Evolutionary conservation across 129 eudicot species (phyloP).

Genomic region (Chrysanthemum seticuspe): DNA sequence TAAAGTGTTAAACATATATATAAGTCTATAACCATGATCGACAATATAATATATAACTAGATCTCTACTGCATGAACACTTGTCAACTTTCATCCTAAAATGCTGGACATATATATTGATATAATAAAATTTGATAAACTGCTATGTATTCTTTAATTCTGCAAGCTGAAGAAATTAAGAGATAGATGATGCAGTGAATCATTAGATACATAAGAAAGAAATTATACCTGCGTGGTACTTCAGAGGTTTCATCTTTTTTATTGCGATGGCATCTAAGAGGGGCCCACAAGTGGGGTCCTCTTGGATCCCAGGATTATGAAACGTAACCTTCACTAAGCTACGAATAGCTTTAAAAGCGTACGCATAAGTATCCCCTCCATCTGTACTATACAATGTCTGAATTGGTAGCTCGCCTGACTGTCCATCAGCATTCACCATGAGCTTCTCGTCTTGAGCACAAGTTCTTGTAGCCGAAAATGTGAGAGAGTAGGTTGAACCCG

Average conservation of each 20-base stretch:
- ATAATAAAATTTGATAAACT: too few species aligned
- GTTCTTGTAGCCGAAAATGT: conserved; percentile 58
- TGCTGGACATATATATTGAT: too few species aligned
- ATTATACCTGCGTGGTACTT: conserved; percentile 36
- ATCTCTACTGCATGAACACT: too few species aligned
- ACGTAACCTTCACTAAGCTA: conserved; percentile 40
- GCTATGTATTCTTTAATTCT: too few species aligned
- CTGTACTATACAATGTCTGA: conserved; percentile 54
- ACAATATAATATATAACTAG: too few species aligned
- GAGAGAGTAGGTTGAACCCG: conserved; percentile 37
- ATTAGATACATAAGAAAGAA: too few species aligned
- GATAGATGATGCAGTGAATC: too few species aligned
- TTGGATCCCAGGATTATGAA: conserved; percentile 62
- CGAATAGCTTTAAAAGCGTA: conserved; percentile 46
- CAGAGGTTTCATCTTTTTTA: conserved; percentile 47
- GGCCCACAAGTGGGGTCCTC: conserved; percentile 83
- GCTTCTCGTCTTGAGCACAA: conserved; percentile 57
- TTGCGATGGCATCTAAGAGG: conserved; percentile 64
- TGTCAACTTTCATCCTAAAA: too few species aligned
- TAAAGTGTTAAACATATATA: too few species aligned
- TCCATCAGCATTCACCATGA: conserved; percentile 36
- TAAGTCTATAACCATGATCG: too few species aligned
- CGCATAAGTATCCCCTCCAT: conserved; percentile 64
- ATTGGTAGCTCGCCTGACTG: conserved; percentile 43
- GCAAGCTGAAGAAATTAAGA: too few species aligned